Base-by-base conservation (phyloP, 495 filamentous ascomycete genomes). In the Gamarada debralockiae region DNA sequence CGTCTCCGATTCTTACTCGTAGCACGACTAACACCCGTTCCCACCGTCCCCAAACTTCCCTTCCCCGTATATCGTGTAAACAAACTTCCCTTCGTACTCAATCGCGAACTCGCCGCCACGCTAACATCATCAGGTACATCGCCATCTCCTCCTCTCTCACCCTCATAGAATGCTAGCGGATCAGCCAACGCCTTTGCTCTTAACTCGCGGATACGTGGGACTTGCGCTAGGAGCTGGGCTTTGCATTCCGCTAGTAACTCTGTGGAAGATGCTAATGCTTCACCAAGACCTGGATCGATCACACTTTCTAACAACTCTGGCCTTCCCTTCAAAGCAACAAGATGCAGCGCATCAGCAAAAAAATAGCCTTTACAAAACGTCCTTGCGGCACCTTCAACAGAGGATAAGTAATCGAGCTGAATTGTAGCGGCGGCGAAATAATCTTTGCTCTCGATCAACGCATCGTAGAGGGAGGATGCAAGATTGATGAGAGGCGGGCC, bases 241-340 rank as follows among this genome's bases (percentile, higher is more conserved):
- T 86, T 89, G 77, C 92, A 97, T 62, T 98, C 93, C 2, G 92
- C 87, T 20, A 98, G 77, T 18, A 97, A 79, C 63, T 97, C 93
- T 1, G 89, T 95, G 65, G 82, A 87, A 33, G 76, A 74, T 10
- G 84, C 86, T 56, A 90, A 80, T 4, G 82, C 80, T 48, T 97
- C 92, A 3, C 79, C 79, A 10, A 98, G 78, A 2, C 87, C 88
- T 0, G 77, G 62, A 69, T 98, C 92, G 27, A 92, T 72, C 31
- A 95, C 76, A 41, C 73, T 71, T n/a, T 68, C 62, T 7, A 84
- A 63, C 3, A 84, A 65, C n/a, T 76, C 72, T 0, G 68, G 66
- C 10, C 69, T 65, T 0, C 40, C 53, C 37, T 71, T 71, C 0
- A 71, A 63, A 3, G 77, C 76, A 25, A 68, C 69, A 7, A 95